Evolutionary conservation across 164 flowering plant genomes (phyloP), one percentile per base, ranked within the genome.

Genomic region (Akebia trifoliata): DNA sequence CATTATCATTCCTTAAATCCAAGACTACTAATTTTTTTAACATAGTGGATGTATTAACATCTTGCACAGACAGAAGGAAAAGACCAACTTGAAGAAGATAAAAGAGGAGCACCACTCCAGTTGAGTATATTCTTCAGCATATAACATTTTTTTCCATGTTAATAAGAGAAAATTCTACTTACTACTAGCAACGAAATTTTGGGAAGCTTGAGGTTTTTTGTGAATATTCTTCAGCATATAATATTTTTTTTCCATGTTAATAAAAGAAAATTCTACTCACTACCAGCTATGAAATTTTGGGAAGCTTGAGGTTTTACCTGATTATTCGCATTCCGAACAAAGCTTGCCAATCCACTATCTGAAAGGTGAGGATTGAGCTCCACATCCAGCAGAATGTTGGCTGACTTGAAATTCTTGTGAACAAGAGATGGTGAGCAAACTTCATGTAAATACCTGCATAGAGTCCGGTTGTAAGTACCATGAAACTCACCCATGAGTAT

Each of bases 311-410:
- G 14, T 28, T 4, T 35, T 53, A 38, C 73, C 65, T 60, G 54
- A 80, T 82, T 83, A 50, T 90, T 85, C 50, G 84, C 81, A 69
- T 84, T 83, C 9, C 80, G 81, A 36, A 86, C 58, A 58, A 72
- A 78, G 73, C 80, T 81, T 48, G 87, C 94, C 49, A 93, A 64
- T 31, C 96, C 99, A 63, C 83, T 83, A 64, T 87, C 99, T 45
- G 99, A 81, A 59, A 93, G 81, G 57, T 90, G 97, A 62, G 99
- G 97, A 66, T 86, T 87, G 60, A 94, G 87, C 67, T 94, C 96
- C 31, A 42, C 26, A 58, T 86, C 99, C 15, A 94, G 85, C 60
- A 87, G 73, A 72, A 93, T 87, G 59, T 93, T 93, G 34, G 82
- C 89, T 17, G 99, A 93, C 62, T 87, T 90, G 66, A 90, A 76